These are phyloP conservation scores for Schizochytrium sp. DNA, from an alignment of 108 stramenopile species.

Conservation along the genomic window DNA sequence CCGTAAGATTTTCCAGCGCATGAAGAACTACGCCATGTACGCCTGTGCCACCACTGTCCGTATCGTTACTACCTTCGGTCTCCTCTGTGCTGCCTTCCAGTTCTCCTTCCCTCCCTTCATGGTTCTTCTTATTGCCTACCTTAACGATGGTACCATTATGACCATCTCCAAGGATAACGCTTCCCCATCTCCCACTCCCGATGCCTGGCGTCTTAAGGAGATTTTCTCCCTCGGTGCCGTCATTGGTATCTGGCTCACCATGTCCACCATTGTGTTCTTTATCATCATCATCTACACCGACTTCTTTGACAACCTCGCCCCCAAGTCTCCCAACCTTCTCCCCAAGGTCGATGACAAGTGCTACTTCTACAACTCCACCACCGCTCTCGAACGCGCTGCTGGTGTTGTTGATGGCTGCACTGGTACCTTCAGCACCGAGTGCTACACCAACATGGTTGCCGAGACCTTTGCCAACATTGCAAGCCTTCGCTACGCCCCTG, in stretches of 20 bases:
- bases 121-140: conserved; percentile 84
- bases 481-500: conserved; percentile 24
- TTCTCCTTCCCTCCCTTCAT: conserved; percentile 83
- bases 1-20: conserved; percentile 71
- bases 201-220: conserved; percentile 71
- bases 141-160: conserved; percentile 87
- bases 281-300: conserved; percentile 72
- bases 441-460: conserved; percentile 73
- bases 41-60: conserved; percentile 71
- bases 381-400: conserved; percentile 71
- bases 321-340: conserved; percentile 55
- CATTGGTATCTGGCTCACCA: conserved; percentile 72
- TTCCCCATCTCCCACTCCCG: conserved; percentile 76
- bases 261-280: conserved; percentile 75
- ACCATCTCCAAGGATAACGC: conserved; percentile 88
- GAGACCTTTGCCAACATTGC: conserved; percentile 66
- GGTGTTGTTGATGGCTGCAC: conserved; percentile 72
- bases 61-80: conserved; percentile 54
- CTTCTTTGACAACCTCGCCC: conserved; percentile 62
- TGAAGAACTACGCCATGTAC: conserved; percentile 82
- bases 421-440: conserved; percentile 69
- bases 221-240: conserved; percentile 75
- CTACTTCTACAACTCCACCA: conserved; percentile 81
- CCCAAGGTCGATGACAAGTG: conserved; percentile 76
- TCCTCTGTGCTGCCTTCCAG: conserved; percentile 77